These are phyloP conservation scores for Rhodofomes roseus DNA, from an alignment of 1,284 basidiomycete genomes.

Conservation along the genomic window DNA sequence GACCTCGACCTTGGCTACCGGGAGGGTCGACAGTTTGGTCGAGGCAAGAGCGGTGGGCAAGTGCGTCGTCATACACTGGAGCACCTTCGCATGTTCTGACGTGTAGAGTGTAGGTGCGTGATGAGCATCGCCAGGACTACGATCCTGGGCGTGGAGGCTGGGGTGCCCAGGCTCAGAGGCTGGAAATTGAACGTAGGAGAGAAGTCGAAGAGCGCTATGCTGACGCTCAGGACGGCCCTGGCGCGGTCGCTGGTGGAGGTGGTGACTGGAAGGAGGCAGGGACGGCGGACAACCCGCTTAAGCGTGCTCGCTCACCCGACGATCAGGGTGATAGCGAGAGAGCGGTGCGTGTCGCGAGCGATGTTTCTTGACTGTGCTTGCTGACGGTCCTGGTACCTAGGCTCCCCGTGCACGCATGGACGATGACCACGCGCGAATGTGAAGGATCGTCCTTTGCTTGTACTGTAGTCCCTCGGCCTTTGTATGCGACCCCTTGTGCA, in stretches of 20 bases:
- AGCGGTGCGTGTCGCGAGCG: constrained; percentile 38
- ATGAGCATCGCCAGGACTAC: constrained; percentile 97
- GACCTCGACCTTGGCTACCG: constrained; percentile 98
- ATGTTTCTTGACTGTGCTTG: constrained; percentile 1
- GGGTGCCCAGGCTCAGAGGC: constrained; percentile 84
- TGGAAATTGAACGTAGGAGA: constrained; percentile 76
- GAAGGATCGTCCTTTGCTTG: constrained; percentile 2
- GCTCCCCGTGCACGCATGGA: constrained; percentile 51
- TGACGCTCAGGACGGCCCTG: constrained; percentile 76
- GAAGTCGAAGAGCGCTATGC: constrained; percentile 90
- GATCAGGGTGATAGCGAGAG: constrained; percentile 59
- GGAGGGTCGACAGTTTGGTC: constrained; percentile 95
- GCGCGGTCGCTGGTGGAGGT: constrained; percentile 81
- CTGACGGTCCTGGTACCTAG: constrained; percentile 30
- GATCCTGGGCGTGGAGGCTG: constrained; percentile 95
- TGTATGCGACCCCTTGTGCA: background rate
- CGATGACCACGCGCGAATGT: constrained; percentile 61
- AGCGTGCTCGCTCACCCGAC: constrained; percentile 67
- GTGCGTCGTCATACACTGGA: constrained; percentile 32
- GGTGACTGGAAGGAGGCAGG: constrained; percentile 74
- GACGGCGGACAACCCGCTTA: constrained; percentile 39
- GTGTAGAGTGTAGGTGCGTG: constrained; percentile 51
- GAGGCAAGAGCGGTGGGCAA: constrained; percentile 96
- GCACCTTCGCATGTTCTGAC: background rate
- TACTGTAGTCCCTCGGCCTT: background rate